Evolutionary conservation across 2,329 filamentous ascomycete species (phyloP), one percentile per base, ranked within the genome.

Genomic region (Aspergillus viridinutans): DNA sequence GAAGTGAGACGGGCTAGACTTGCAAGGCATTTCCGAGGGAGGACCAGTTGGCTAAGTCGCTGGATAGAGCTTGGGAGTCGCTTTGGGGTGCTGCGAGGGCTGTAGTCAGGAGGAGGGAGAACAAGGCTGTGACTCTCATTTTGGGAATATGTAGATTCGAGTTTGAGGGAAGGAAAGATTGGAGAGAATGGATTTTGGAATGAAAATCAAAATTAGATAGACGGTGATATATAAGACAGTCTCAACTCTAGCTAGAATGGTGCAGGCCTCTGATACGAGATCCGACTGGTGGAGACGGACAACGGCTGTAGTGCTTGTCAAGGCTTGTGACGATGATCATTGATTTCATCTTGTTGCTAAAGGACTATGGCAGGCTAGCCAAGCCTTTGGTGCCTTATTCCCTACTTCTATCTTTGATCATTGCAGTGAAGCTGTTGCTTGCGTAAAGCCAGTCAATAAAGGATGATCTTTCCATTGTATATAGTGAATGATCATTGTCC

Each of bases 11-110:
- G 25, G 52, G 3, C 14, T 38, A 38, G 32, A 58, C 48, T 35
- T 56, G 68, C 67, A 69, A 20, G 51, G 63, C 61, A 49, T 60
- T 61, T 3, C 60, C 59, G 10, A 69, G 50, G 0, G 64, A 54
- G 4, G 59, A 59, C 23, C 67, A 56, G 50, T 69, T 61, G 47
- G 59, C 58, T 5, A 42, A 32, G 17, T 60, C 51, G 9, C 52
- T 57, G 9, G 57, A 45, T 4, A 23, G 58, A 10, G 53, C 32
- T 49, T 59, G 56, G 50, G 58, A 60, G 29, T 57, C 58, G 1
- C 42, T 21, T 58, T 61, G 35, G 43, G 62, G 59, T 4, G 58
- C 56, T 6, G 57, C 56, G 50, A 48, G 53, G 9, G 58, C 64
- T 26, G 65, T 61, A n/a, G 54, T 57, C 5, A 60, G 49, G 14